phyloP scores from a whole-genome alignment of 2,329 filamentous ascomycete genomes.

The Aureobasidium sp. region DNA sequence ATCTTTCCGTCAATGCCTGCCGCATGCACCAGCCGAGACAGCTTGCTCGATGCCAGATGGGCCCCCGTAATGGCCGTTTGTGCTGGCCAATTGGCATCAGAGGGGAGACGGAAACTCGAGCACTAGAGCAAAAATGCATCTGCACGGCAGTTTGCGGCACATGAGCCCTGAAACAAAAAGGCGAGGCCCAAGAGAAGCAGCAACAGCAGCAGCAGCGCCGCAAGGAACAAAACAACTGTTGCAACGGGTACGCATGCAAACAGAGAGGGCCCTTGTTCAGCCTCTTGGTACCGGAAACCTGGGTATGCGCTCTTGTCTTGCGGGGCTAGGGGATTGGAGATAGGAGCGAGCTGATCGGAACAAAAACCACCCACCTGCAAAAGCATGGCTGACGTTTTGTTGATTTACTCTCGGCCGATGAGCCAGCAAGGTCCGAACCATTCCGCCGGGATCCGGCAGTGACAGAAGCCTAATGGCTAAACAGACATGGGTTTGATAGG shows the following conservation, averaged over 20 bases:
- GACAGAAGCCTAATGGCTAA: background rate
- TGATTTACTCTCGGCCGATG: background rate
- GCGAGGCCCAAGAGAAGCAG: background rate
- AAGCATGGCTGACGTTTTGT: background rate
- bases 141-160: background rate
- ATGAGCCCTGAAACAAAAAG: background rate
- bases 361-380: background rate
- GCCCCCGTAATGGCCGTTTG: background rate
- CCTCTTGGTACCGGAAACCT: background rate
- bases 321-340: background rate
- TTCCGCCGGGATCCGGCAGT: background rate
- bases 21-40: background rate
- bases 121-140: background rate
- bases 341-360: background rate
- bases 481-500: background rate
- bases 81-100: background rate
- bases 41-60: background rate
- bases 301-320: background rate
- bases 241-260: background rate
- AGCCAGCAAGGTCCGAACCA: background rate
- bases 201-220: background rate
- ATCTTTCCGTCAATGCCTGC: background rate
- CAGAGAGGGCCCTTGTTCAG: background rate
- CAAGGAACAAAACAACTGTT: background rate
- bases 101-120: background rate